Evolutionary conservation across 2,329 filamentous ascomycete genomes (phyloP), one percentile per base, ranked within the genome.

Genomic region (Aspergillus piperis): DNA sequence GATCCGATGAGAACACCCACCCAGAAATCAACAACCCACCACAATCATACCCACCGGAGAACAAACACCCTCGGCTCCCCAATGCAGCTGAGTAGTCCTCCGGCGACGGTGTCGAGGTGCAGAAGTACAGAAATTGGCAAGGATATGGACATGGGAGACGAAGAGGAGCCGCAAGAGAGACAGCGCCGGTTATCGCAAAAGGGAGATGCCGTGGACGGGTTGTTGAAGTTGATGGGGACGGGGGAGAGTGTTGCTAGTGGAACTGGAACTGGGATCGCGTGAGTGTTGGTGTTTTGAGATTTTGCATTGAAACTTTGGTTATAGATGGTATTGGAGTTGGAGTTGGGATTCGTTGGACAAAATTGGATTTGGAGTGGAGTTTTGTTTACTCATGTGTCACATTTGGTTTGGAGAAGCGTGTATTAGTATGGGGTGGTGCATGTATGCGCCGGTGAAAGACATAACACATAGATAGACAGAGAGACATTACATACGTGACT

Each of bases 181-280:
- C 44, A 39, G 3, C 32, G 48, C 15, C 47, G 44, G 32, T 49
- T 68, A 27, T 68, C 71, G 8, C 72, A 77, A 52, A 63, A 69
- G 39, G 75, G 75, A 15, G 74, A 76, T 42, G 75, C 76, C 1
- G 71, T 77, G 5, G 75, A 78, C 58, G 76, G 75, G 23, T 59
- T 78, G 30, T 63, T 78, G 36, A 77, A 76, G 60, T 66, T 78
- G 11, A 78, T 77, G 75, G 73, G 70, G 21, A 77, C 74, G 23
- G 66, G 70, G 8, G 69, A 70, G 32, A 1, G 32, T 13, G 32
- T 32, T 13, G 30, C 10, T 13, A 32, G 3, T 32, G 30, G 10
- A 1, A 32, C 32, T 36, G 32, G 30, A 32, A 32, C 32, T 6
- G 32, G 32, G 32, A 5, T 36, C 32, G 32, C 32, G 32, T 36